Conservation (phyloP, 352 stramenopile species). For the Achlya hypogyna region DNA sequence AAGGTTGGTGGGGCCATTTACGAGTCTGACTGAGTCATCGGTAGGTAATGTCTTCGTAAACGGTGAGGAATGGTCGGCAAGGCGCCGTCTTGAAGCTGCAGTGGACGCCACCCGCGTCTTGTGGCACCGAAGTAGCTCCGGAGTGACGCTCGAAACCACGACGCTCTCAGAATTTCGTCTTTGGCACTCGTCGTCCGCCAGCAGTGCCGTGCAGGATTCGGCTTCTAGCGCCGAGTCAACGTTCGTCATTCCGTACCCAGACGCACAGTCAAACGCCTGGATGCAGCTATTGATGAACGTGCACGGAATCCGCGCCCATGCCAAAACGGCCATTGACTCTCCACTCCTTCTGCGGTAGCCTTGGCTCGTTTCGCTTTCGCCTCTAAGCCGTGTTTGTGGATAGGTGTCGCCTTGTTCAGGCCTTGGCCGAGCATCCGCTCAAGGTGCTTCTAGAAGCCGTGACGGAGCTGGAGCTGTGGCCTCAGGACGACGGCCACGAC, state of each 20-base stretch:
- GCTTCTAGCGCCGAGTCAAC: not conserved
- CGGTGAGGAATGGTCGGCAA: not conserved
- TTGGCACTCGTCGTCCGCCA: not conserved
- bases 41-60: conserved; percentile 9
- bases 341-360: not conserved
- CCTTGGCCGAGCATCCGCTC: not conserved
- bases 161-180: not conserved
- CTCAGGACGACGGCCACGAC: not conserved
- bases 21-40: not conserved
- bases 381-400: not conserved
- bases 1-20: not conserved
- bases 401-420: not conserved
- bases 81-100: not conserved
- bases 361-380: not conserved
- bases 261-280: not conserved
- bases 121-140: not conserved
- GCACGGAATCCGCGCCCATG: conserved; percentile 1
- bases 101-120: not conserved
- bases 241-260: not conserved
- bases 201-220: not conserved
- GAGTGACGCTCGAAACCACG: not conserved
- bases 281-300: not conserved
- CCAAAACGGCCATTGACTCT: not conserved
- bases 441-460: conserved; percentile 4
- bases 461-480: conserved; percentile 2